Evolutionary conservation across 805 yeast species (phyloP).

Genomic region (Lachancea quebecensis): DNA sequence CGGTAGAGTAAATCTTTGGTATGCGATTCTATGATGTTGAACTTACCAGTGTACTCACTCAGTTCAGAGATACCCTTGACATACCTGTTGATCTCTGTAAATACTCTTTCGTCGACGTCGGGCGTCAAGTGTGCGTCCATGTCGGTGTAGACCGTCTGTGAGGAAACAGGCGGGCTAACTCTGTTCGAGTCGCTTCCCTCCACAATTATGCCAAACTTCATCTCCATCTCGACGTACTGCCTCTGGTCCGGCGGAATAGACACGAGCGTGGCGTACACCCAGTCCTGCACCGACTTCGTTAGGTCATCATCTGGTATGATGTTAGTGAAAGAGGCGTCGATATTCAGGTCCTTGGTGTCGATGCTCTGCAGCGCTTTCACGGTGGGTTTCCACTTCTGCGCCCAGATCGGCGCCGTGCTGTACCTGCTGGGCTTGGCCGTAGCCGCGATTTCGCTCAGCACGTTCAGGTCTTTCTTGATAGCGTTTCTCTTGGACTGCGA

Average conservation of each 20-base stretch:
- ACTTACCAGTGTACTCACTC: conserved; percentile 46
- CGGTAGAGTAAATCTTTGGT: conserved; percentile 57
- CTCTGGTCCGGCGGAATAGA: conserved; percentile 51
- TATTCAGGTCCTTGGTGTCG: conserved; percentile 27
- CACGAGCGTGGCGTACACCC: conserved; percentile 78
- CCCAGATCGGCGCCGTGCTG: conserved; percentile 72
- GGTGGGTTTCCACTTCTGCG: conserved; percentile 59
- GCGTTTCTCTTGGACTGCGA: conserved; percentile 27
- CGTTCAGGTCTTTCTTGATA: conserved; percentile 27
- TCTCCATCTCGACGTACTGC: conserved; percentile 61
- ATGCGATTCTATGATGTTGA: conserved; percentile 54
- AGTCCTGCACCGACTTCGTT: conserved; percentile 74
- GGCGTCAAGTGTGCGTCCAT: conserved; percentile 53
- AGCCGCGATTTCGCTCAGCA: conserved; percentile 26
- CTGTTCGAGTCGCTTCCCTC: conserved; percentile 58
- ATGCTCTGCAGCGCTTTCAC: conserved; percentile 29
- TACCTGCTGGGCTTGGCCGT: conserved; percentile 54
- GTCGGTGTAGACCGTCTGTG: conserved; percentile 59
- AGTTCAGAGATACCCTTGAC: conserved; percentile 48
- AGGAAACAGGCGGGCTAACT: conserved; percentile 56
- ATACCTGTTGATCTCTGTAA: conserved; percentile 47
- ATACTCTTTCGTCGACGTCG: conserved; percentile 59
- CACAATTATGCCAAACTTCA: conserved; percentile 66
- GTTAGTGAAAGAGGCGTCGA: conserved; percentile 45
- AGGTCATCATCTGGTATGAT: conserved; percentile 75